Evolutionary conservation across 441 rosid genomes (phyloP).

Genomic region (Biscutella auriculata): DNA sequence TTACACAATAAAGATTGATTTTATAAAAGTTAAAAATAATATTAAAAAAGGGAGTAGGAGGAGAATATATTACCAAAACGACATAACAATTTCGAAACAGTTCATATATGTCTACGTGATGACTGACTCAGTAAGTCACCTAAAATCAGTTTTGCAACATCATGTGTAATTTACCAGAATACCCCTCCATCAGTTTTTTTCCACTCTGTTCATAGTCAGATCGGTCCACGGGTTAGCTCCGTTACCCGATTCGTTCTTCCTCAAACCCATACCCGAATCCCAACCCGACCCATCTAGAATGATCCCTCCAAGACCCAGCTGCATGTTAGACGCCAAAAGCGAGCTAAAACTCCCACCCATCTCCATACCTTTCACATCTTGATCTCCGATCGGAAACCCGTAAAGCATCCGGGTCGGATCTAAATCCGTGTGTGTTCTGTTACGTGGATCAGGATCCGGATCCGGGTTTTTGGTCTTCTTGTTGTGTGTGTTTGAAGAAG

Average conservation of each 20-base stretch:
- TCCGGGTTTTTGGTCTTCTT: conserved; percentile 23
- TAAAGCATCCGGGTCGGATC: conserved; percentile 25
- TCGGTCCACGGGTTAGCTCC: conserved; percentile 18
- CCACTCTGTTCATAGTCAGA: conserved; percentile 23
- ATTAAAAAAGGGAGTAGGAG: not conserved
- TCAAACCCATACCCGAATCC: conserved; percentile 19
- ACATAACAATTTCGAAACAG: conserved; percentile 6
- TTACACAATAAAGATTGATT: too few relatives aligned
- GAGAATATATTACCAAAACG: conserved; percentile 13
- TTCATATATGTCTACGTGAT: conserved; percentile 13
- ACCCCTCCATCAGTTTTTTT: conserved; percentile 19
- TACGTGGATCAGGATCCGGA: conserved; percentile 4
- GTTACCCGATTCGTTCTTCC: conserved; percentile 7
- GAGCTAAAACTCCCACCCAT: conserved; percentile 24
- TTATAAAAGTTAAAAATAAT: too few relatives aligned
- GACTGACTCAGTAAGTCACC: conserved; percentile 1
- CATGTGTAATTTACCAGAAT: conserved; percentile 6
- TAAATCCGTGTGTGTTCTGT: not conserved
- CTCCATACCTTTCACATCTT: conserved; percentile 23
- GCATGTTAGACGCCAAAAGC: conserved; percentile 19
- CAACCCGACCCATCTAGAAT: conserved; percentile 17
- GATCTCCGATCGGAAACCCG: conserved; percentile 25
- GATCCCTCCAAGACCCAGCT: conserved; percentile 27
- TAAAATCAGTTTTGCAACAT: conserved; percentile 10
- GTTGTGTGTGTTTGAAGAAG: not conserved